Evolutionary conservation across 1,139 yeast species (phyloP), one percentile per base, ranked within the genome.

Genomic region (Diutina neorugosa): DNA sequence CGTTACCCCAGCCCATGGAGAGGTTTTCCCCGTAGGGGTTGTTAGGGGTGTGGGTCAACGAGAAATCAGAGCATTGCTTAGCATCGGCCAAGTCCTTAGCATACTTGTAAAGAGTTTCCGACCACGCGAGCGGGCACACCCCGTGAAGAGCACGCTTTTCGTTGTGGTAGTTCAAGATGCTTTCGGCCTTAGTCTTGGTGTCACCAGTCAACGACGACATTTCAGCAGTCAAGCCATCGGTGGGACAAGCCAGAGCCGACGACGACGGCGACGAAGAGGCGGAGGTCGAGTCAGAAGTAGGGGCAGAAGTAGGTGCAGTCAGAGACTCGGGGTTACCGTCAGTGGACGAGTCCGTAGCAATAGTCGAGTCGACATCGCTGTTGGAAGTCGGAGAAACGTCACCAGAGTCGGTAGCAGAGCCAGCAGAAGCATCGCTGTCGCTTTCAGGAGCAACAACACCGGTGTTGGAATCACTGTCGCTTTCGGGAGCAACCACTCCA

Each of bases 11-110:
- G 64, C 56, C 59, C 73, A 73, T 54, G 81, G 82, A 44, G 76
- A 81, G 71, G 67, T 81, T 81, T 63, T 81, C 86, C 65, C 86
- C 86, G 62, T 77, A 78, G 16, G 73, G 71, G 21, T 81, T 80
- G 48, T 71, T 65, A 12, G 66, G 60, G 52, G 81, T 70, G 65
- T 76, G 86, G 51, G 71, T 61, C 59, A 77, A 66, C 61, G 76
- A 63, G 57, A 82, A 83, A 55, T 78, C 75, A 54, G 77, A 71
- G 66, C 86, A 81, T 51, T 70, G 69, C 18, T 67, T 47, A 12
- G 56, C 64, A 25, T 75, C 73, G 46, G 76, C 77, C 59, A 74
- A 76, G 54, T 70, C 58, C n/a, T 71, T 73, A 54, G 82, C 82
- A 57, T 73, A 81, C 50, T 66, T 58, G 52, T 77, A 76, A 54